Base-by-base conservation (phyloP, 2,329 filamentous ascomycete species). In the Aspergillus eucalypticola region DNA sequence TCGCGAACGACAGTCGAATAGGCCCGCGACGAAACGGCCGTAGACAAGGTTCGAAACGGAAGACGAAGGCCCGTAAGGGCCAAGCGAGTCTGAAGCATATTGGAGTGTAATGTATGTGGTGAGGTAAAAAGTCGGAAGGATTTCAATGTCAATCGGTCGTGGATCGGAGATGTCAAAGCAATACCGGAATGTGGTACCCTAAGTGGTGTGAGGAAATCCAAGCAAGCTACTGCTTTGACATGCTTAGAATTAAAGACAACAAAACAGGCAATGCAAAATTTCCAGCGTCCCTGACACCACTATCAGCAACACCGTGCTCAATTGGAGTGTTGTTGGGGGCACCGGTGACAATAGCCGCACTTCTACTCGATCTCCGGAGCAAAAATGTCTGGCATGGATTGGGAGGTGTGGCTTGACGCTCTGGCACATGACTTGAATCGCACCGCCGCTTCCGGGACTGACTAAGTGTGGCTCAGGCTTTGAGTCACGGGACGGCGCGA, bases 51-150 rank as follows among this genome's bases (percentile, higher is more conserved):
- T 74, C 74, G 75, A 66, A 79, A 81, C 64, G 80, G 75, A 66
- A 79, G 75, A 72, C 77, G 77, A 75, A 81, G 76, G 73, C 78
- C 78, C 69, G 79, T 78, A 62, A 84, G 80, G 71, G 84, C 83
- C 78, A 89, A 77, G 76, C 87, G 84, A 66, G 87, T 83, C 75
- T 89, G 88, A 64, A 91, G 78, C 88, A 91, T 91, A 52, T 64
- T 74, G 60, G 60, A 35, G 52, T 13, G 35, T 17, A 19, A 27
- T n/a, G 29, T 11, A 17, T 15, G 11, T 35, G 32, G 32, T 11
- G 32, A 35, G 41, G 21, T 17, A 6, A 21, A 38, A 38, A 49
- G 19, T 35, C 7, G 35, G 32, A 25, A 27, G 15, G 32, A 27
- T 44, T 17, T 46, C 19, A 15, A 55, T 17, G 27, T 32, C 53